A percentile compares a stretch with the other conserved stretches of the same genome.
These are phyloP conservation scores for Thalassiosira hispida DNA, from an alignment of 352 stramenopile genomes.

Conservation along the genomic window DNA sequence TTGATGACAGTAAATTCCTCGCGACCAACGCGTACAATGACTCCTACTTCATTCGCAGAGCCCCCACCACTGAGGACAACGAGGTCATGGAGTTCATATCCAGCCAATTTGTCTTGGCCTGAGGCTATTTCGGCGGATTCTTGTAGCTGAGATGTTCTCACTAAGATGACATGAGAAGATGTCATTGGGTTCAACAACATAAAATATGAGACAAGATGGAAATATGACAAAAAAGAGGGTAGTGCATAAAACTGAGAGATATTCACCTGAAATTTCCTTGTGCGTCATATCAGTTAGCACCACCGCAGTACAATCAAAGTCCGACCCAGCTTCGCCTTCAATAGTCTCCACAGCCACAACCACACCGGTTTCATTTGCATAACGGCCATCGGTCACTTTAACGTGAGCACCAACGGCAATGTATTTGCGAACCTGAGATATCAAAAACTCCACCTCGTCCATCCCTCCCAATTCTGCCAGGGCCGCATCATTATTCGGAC, in stretches of 20 bases:
- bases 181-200: not conserved
- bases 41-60: constrained; percentile 84
- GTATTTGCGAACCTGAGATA: constrained; percentile 83
- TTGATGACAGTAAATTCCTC: constrained; percentile 87
- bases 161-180: constrained; percentile 27
- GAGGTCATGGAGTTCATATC: constrained; percentile 86
- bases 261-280: constrained; percentile 83
- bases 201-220: constrained; percentile 5
- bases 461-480: constrained; percentile 75
- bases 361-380: constrained; percentile 85
- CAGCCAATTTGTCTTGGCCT: constrained; percentile 82
- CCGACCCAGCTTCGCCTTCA: constrained; percentile 69
- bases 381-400: constrained; percentile 84
- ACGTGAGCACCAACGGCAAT: constrained; percentile 86
- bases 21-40: constrained; percentile 85
- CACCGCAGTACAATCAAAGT: constrained; percentile 81
- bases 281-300: constrained; percentile 86
- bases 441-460: constrained; percentile 84
- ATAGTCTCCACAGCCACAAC: constrained; percentile 82
- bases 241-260: constrained; percentile 3
- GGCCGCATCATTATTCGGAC: constrained; percentile 68
- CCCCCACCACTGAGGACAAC: constrained; percentile 84
- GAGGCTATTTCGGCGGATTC: constrained; percentile 84
- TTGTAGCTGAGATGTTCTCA: constrained; percentile 82
- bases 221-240: not conserved